Percentiles rank a stretch among this genome's conserved stretches.
phyloP scores from a whole-genome alignment of 139 green algal genomes.

The Yamagishiella unicocca region DNA sequence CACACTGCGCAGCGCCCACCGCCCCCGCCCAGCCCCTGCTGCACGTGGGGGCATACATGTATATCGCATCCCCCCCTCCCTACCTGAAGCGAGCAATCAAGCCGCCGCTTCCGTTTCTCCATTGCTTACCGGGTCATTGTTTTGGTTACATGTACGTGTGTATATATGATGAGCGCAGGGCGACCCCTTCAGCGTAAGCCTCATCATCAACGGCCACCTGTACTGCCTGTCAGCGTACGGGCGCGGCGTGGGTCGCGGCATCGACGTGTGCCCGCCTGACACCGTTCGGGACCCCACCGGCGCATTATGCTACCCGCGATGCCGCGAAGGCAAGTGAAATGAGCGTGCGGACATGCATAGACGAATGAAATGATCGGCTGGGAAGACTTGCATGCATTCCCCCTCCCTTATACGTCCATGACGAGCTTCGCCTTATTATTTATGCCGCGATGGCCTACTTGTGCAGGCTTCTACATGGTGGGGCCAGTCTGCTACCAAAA shows the following conservation, averaged over 20 bases:
- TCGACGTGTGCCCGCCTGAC: background rate
- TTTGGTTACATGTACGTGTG: background rate
- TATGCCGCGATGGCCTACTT: background rate
- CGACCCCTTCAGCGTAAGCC: background rate
- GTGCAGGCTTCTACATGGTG: background rate
- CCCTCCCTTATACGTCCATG: too few relatives aligned
- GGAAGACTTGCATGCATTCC: too few relatives aligned
- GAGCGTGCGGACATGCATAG: too few relatives aligned
- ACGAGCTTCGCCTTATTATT: background rate
- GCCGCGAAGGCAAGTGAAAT: background rate
- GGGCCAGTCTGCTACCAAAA: background rate
- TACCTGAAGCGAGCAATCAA: background rate
- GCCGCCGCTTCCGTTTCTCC: background rate
- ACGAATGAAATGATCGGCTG: too few relatives aligned
- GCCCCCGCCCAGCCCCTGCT: background rate
- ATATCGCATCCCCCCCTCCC: background rate
- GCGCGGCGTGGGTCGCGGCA: background rate
- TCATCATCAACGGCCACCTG: constrained; percentile 9
- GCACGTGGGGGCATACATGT: background rate
- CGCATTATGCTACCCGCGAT: background rate
- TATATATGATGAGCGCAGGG: background rate
- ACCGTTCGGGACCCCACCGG: background rate
- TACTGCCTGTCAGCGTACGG: constrained; percentile 2
- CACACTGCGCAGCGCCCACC: background rate
- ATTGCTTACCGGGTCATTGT: background rate